A percentile compares a stretch with the other conserved stretches of the same genome.
Evolutionary conservation across 257 asterid genomes (phyloP).

Genomic region (Coffea canephora): DNA sequence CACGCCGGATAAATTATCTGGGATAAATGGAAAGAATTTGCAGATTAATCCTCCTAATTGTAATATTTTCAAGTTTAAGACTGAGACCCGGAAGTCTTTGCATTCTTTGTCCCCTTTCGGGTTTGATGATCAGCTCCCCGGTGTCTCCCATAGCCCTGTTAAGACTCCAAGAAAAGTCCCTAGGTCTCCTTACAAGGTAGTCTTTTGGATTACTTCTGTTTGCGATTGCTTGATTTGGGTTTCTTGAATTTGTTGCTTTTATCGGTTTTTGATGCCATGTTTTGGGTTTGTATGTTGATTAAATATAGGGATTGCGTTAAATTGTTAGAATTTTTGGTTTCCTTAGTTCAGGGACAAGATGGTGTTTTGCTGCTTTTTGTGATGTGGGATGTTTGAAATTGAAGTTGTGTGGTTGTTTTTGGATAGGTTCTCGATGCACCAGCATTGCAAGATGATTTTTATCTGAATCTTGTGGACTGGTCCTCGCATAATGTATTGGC

Average conservation of each 20-base stretch:
- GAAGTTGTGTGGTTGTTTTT: conserved; percentile 2
- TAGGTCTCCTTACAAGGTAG: conserved; percentile 83
- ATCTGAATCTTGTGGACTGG: conserved; percentile 97
- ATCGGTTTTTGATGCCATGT: not conserved
- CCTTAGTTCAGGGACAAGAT: not conserved
- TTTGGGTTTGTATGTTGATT: not conserved
- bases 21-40: conserved; percentile 34
- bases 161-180: conserved; percentile 82
- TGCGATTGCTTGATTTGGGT: conserved; percentile 2
- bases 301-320: not conserved
- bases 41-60: conserved; percentile 54
- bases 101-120: conserved; percentile 73
- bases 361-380: not conserved
- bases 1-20: conserved; percentile 57
- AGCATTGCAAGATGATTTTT: conserved; percentile 89
- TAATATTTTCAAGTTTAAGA: conserved; percentile 77
- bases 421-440: conserved; percentile 93
- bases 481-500: conserved; percentile 84
- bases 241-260: conserved; percentile 13
- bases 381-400: not conserved
- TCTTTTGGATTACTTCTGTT: not conserved
- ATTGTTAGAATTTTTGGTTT: not conserved
- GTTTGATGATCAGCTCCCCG: conserved; percentile 76
- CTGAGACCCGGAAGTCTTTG: conserved; percentile 64
- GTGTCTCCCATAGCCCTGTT: conserved; percentile 70